A percentile compares a stretch with the other conserved stretches of the same genome.
Conservation (phyloP, 192 early-diverging fungal genomes). For the Coemansia sp. region DNA sequence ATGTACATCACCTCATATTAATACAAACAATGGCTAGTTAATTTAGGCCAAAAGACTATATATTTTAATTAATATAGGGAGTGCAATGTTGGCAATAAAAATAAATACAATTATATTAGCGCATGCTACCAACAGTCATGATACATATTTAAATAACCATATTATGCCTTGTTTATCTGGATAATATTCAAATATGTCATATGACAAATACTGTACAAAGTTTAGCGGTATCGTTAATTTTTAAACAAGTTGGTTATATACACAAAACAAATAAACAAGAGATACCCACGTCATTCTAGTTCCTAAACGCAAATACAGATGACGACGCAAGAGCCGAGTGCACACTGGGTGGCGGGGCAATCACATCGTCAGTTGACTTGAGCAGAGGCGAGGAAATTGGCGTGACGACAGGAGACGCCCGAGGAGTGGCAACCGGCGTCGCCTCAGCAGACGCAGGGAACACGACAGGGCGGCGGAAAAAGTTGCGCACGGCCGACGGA, state of each 20-base stretch:
- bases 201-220: too few relatives aligned
- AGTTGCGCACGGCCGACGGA: slow-evolving; percentile 24
- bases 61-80: too few relatives aligned
- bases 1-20: neutral
- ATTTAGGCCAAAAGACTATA: too few relatives aligned
- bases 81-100: too few relatives aligned
- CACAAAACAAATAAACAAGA: neutral
- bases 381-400: slow-evolving; percentile 25
- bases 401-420: slow-evolving; percentile 20
- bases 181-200: too few relatives aligned
- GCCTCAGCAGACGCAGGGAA: slow-evolving; percentile 46
- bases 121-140: too few relatives aligned
- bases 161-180: too few relatives aligned
- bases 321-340: neutral
- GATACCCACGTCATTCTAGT: neutral
- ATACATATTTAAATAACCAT: too few relatives aligned
- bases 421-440: slow-evolving; percentile 31
- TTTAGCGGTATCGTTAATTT: too few relatives aligned
- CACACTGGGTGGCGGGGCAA: neutral
- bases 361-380: slow-evolving; percentile 22
- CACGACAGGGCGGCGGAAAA: slow-evolving; percentile 38
- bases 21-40: too few relatives aligned
- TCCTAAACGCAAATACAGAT: neutral
- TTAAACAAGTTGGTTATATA: neutral
- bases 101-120: too few relatives aligned